phyloP scores from a whole-genome alignment of 768 basidiomycete genomes.

The Pleurotus djamor region DNA sequence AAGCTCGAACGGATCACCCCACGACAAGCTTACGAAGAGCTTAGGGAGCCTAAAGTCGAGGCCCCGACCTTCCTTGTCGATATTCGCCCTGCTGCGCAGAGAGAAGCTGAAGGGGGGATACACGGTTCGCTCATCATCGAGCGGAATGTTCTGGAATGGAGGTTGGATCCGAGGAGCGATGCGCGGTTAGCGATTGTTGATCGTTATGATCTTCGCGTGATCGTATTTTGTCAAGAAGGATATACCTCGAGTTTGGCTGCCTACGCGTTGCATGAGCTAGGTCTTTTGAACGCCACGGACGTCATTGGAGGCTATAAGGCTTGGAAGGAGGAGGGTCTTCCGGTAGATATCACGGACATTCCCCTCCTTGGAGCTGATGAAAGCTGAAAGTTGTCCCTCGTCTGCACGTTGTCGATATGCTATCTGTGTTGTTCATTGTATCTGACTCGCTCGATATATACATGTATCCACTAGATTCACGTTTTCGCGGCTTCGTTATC shows the following conservation, averaged over 20 bases:
- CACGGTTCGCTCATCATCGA: conserved; percentile 72
- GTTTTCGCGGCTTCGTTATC: no score
- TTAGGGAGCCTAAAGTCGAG: conserved; percentile 46
- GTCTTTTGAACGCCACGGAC: conserved; percentile 74
- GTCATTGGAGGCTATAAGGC: conserved; percentile 72
- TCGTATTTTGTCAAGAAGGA: conserved; percentile 76
- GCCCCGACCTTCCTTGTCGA: conserved; percentile 77
- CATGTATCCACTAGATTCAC: no score
- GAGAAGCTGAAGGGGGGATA: conserved; percentile 56
- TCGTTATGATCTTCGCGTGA: conserved; percentile 71
- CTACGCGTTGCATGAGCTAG: conserved; percentile 63
- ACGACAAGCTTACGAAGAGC: conserved; percentile 55
- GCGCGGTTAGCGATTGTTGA: conserved; percentile 64
- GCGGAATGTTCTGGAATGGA: conserved; percentile 78
- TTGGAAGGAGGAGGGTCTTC: conserved; percentile 68
- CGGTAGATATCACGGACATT: conserved; percentile 35
- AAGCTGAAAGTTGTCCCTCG: background rate
- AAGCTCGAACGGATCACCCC: conserved; percentile 65
- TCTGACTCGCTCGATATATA: no score
- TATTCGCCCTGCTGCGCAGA: conserved; percentile 65
- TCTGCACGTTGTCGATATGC: no score
- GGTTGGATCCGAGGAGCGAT: conserved; percentile 68
- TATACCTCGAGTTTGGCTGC: conserved; percentile 74
- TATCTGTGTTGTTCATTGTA: no score
- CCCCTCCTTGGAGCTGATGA: conserved; percentile 9